Evolutionary conservation across 192 early-diverging fungal species (phyloP).

Genomic region (Coemansia sp.): DNA sequence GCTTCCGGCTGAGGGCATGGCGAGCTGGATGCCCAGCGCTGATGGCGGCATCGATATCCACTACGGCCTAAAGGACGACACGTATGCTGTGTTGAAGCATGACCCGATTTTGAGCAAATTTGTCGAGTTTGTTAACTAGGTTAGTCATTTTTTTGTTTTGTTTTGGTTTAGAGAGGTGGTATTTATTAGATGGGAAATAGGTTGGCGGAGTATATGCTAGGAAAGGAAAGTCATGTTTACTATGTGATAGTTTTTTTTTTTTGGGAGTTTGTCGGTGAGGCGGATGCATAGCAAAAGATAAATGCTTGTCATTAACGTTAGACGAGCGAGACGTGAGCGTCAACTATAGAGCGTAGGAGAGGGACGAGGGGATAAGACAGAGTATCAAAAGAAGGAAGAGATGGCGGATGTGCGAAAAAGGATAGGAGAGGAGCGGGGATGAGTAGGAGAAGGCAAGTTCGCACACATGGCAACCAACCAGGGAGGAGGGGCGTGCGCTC

Average conservation of each 20-base stretch:
- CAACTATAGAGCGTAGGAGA: background rate
- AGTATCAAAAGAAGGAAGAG: no score
- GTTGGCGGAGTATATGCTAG: no score
- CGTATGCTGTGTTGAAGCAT: constrained; percentile 13
- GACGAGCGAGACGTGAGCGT: background rate
- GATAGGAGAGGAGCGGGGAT: no score
- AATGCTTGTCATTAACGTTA: background rate
- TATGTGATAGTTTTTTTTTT: no score
- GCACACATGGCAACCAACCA: no score
- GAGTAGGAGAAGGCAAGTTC: no score
- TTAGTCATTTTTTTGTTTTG: background rate
- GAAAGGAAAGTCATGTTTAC: no score
- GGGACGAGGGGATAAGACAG: constrained; percentile 3
- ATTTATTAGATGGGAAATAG: background rate
- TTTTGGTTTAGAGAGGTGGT: background rate
- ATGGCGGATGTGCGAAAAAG: no score
- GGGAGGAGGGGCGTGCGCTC: no score
- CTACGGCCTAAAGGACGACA: background rate
- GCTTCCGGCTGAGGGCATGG: background rate
- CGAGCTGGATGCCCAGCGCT: constrained; percentile 19
- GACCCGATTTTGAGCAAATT: constrained; percentile 13
- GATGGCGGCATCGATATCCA: constrained; percentile 23
- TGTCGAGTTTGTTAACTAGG: constrained; percentile 18
- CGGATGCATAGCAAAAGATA: no score
- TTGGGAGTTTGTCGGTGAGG: no score